phyloP scores from a whole-genome alignment of 2,329 filamentous ascomycete genomes.

The Alternaria triticimaculans region DNA sequence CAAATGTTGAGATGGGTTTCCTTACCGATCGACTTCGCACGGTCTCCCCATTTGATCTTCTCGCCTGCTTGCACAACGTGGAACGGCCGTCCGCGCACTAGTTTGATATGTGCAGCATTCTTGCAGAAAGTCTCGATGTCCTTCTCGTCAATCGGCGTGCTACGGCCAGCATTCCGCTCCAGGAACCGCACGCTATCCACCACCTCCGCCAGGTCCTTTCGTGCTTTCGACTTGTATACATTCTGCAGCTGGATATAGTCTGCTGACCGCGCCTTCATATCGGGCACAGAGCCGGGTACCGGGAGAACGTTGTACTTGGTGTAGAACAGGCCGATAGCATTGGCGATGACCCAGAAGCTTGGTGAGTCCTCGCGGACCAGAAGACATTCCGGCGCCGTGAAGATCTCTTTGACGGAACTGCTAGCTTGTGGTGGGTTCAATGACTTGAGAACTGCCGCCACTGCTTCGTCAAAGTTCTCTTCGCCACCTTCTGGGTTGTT shows the following conservation, averaged over 20 bases:
- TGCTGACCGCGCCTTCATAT: constrained; percentile 95
- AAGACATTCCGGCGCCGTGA: constrained; percentile 70
- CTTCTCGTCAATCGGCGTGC: constrained; percentile 63
- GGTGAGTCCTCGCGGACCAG: constrained; percentile 57
- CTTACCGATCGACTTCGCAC: constrained; percentile 63
- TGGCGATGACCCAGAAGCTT: constrained; percentile 88
- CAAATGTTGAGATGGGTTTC: not conserved
- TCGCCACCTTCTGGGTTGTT: constrained; percentile 84
- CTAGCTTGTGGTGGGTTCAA: constrained; percentile 73
- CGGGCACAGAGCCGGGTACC: constrained; percentile 84
- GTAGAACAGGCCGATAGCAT: constrained; percentile 80
- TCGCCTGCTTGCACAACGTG: constrained; percentile 55
- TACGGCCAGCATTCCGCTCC: constrained; percentile 59
- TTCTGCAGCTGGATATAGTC: constrained; percentile 92
- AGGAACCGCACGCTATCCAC: constrained; percentile 66
- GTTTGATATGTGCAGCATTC: constrained; percentile 89
- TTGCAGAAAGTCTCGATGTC: constrained; percentile 95
- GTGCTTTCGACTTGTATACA: constrained; percentile 89
- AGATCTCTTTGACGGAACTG: constrained; percentile 75
- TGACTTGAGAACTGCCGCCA: constrained; percentile 85
- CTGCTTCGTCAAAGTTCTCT: constrained; percentile 96
- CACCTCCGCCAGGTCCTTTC: constrained; percentile 78
- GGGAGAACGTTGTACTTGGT: constrained; percentile 75
- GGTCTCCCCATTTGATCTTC: constrained; percentile 53
- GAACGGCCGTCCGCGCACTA: constrained; percentile 71